These are phyloP conservation scores for Pseudogymnoascus sp. DNA, from an alignment of 2,329 filamentous ascomycete species.

Conservation along the genomic window DNA sequence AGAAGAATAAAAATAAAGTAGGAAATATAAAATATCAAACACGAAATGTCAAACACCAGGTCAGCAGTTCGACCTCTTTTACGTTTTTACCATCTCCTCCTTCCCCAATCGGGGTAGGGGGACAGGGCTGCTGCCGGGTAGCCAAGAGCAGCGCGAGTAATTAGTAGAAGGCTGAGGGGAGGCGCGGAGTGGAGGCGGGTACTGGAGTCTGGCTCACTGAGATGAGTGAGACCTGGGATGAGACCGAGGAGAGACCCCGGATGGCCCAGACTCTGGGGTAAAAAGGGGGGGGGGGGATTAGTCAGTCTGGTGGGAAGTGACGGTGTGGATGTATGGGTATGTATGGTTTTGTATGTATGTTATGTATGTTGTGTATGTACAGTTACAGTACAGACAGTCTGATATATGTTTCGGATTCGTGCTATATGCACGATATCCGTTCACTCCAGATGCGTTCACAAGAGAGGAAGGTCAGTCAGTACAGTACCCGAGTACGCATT, in stretches of 20 bases:
- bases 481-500: neutral
- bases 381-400: neutral
- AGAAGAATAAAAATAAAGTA: neutral
- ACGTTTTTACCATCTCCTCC: neutral
- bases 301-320: neutral
- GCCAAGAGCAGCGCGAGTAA: neutral
- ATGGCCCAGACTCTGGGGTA: conserved; percentile 1
- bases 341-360: no score
- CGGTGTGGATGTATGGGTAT: neutral
- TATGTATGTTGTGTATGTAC: neutral
- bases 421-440: neutral
- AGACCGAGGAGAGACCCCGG: neutral
- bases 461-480: neutral
- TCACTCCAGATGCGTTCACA: neutral
- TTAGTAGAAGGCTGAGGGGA: neutral
- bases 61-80: neutral
- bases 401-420: conserved; percentile 1
- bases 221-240: neutral
- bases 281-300: neutral
- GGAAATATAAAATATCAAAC: neutral
- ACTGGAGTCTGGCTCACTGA: no score
- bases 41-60: neutral
- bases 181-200: neutral
- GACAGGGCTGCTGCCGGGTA: neutral
- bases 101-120: neutral